These are phyloP conservation scores for Vaccinium macrocarpon DNA, from an alignment of 148 eudicot species.

Conservation along the genomic window DNA sequence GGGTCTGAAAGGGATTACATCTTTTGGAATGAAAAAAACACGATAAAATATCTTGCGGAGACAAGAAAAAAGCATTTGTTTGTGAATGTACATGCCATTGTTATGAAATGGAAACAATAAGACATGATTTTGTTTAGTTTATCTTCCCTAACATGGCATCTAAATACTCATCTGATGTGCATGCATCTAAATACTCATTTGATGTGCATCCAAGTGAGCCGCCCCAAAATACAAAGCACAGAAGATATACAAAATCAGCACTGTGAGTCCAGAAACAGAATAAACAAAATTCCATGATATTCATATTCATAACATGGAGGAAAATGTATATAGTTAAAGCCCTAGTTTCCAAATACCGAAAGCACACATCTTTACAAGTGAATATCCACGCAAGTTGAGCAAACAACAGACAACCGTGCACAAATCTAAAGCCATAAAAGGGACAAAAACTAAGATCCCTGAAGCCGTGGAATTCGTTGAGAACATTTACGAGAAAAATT, in stretches of 20 bases:
- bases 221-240: background rate
- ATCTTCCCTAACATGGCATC: background rate
- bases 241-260: background rate
- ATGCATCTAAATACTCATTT: background rate
- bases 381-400: background rate
- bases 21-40: too few species aligned
- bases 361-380: background rate
- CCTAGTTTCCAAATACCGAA: background rate
- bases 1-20: too few species aligned
- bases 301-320: background rate
- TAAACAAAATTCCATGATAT: background rate
- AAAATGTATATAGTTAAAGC: background rate
- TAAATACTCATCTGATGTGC: background rate
- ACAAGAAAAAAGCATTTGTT: background rate
- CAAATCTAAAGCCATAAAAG: background rate
- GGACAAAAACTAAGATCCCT: background rate
- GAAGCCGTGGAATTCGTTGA: background rate
- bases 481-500: background rate
- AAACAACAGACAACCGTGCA: background rate
- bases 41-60: too few species aligned
- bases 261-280: background rate
- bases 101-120: background rate
- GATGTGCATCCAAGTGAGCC: background rate
- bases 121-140: background rate
- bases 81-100: background rate